Percentiles rank a stretch among this genome's conserved stretches.
Conservation (phyloP, 345 rosid genomes). For the Populus euphratica region DNA sequence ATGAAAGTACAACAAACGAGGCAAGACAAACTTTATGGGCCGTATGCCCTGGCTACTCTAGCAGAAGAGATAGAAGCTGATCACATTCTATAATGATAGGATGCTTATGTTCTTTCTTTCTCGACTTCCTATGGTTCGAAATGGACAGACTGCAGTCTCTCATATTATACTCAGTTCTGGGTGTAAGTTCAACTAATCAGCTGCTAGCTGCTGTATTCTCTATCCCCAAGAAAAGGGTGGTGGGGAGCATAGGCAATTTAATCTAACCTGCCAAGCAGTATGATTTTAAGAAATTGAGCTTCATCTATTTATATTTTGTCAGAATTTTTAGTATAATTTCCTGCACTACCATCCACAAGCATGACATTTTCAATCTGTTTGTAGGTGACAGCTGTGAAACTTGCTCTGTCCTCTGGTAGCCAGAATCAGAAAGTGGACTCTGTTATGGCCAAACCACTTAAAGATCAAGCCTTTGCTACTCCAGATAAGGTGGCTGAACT, state of each 20-base stretch:
- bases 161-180: neutral
- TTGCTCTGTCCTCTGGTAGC: slow-evolving; percentile 57
- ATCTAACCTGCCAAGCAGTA: neutral
- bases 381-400: slow-evolving; percentile 86
- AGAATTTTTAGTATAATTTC: neutral
- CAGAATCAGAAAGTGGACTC: slow-evolving; percentile 65
- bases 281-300: neutral
- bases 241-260: too few species aligned
- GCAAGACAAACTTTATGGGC: neutral
- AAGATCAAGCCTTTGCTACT: slow-evolving; percentile 93
- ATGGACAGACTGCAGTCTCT: too few species aligned
- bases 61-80: neutral
- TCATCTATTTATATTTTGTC: neutral
- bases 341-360: neutral
- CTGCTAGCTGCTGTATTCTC: neutral
- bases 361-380: slow-evolving; percentile 21
- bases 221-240: too few species aligned
- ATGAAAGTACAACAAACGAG: neutral
- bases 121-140: neutral
- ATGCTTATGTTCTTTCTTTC: neutral
- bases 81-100: too few species aligned
- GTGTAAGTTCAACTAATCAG: neutral
- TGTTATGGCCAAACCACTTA: slow-evolving; percentile 76
- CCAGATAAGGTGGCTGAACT: slow-evolving; percentile 95
- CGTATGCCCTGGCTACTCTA: too few species aligned